Conservation (phyloP, 2,329 filamentous ascomycete species). For the Colletotrichum higginsianum region DNA sequence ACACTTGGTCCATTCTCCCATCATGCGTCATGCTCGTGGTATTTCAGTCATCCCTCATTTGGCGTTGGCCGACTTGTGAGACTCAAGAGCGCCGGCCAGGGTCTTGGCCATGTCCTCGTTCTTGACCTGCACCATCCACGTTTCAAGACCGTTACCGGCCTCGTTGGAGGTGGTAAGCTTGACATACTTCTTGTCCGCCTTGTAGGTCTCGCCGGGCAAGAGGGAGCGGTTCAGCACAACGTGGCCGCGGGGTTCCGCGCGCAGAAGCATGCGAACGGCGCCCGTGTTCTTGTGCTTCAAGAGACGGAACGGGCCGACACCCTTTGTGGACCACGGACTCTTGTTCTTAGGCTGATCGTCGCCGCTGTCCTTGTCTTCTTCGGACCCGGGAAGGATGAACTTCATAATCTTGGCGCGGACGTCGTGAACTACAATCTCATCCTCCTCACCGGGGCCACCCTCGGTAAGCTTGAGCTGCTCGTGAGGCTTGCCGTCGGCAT, state of each 20-base stretch:
- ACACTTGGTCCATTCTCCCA: conserved; percentile 28
- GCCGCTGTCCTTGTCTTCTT: conserved; percentile 61
- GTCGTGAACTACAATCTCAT: conserved; percentile 80
- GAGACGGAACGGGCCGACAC: conserved; percentile 79
- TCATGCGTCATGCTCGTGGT: conserved; percentile 19
- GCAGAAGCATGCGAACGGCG: conserved; percentile 77
- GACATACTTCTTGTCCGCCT: conserved; percentile 72
- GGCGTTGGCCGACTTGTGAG: conserved; percentile 70
- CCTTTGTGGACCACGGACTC: conserved; percentile 77
- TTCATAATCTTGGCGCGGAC: conserved; percentile 79
- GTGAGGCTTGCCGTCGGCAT: conserved; percentile 73
- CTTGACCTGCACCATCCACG: conserved; percentile 81
- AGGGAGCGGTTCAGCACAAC: conserved; percentile 80
- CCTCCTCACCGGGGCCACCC: conserved; percentile 77
- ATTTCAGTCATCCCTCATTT: conserved; percentile 51
- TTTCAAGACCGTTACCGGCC: conserved; percentile 72
- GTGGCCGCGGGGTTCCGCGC: conserved; percentile 82
- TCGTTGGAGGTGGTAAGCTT: conserved; percentile 72
- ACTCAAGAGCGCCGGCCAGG: conserved; percentile 36
- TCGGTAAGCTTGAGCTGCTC: conserved; percentile 80
- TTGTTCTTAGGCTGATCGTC: conserved; percentile 61
- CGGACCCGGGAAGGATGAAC: conserved; percentile 64
- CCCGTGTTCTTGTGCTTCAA: conserved; percentile 81
- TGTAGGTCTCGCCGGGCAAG: conserved; percentile 74
- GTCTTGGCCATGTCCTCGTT: conserved; percentile 67